Evolutionary conservation across 768 basidiomycete species (phyloP), one percentile per base, ranked within the genome.

Genomic region (Cystofilobasidium bisporidii): DNA sequence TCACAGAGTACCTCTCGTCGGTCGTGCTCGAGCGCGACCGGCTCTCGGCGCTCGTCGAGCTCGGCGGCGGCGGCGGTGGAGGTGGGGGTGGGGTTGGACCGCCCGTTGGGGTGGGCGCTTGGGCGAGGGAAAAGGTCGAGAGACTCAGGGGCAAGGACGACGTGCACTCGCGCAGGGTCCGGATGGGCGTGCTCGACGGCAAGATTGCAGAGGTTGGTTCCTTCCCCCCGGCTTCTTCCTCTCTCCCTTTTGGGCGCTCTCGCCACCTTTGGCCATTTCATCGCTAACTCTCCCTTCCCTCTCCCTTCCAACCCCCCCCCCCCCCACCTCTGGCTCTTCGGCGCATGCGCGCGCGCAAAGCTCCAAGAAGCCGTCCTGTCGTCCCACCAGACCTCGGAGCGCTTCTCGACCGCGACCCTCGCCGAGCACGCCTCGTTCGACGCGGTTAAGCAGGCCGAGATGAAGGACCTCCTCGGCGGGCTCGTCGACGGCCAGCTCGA

Each of bases 401-500:
- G 91, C 5, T 99, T 99, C 78, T 94, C 90, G 72, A 91, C 93
- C 69, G 91, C 94, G 77, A 94, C 92, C 18, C 78, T 98, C 30
- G 83, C 87, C 58, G 96, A 99, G 76, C 91, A 98, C 78, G 80
- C 84, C 28, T 80, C 89, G 69, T 98, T 98, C 79, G 90, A 96
- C 75, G 82, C 84, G 69, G 84, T 87, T 17, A 98, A 98, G 77
- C 86, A 91, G 74, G 83, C 86, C 59, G 96, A 99, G 79, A 96
- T 98, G 94, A 96, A 94, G 78, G 91, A 92, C 74, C 86, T 97
- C 83, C 76, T 99, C 15, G 84, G 84, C 24, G 85, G 86, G 69
- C 83, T 96, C 70, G 91, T 91, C 30, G 89, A 96, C 72, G 93
- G 92, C 14, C 88, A 99, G 76, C 89, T 98, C 71, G 91, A 92